Evolutionary conservation across 1,284 basidiomycete species (phyloP).

Genomic region (Neotropicomus parvogracilis): DNA sequence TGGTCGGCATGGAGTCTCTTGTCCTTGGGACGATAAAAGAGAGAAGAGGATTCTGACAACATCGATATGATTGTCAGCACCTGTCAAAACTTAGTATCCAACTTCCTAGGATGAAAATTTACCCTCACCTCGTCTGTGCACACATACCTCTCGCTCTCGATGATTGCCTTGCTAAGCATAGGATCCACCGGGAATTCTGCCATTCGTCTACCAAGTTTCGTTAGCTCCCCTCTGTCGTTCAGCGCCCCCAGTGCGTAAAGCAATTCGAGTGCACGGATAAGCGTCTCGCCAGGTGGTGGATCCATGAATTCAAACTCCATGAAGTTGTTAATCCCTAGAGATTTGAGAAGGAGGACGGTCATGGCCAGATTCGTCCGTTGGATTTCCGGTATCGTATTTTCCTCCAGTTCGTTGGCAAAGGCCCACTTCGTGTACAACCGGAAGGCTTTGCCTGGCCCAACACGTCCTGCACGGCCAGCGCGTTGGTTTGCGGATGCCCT

Average conservation of each 20-base stretch:
- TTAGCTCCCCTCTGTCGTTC: constrained; percentile 94
- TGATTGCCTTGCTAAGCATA: constrained; percentile 95
- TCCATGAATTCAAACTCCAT: constrained; percentile 99
- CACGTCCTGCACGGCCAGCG: constrained; percentile 94
- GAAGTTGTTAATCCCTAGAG: constrained; percentile 94
- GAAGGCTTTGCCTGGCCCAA: constrained; percentile 98
- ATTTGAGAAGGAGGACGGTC: constrained; percentile 93
- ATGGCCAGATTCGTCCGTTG: constrained; percentile 97
- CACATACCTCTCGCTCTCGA: constrained; percentile 90
- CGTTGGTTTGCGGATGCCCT: constrained; percentile 96
- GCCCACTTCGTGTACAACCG: constrained; percentile 96
- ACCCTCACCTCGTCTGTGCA: constrained; percentile 88
- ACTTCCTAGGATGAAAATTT: neutral
- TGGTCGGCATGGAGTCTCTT: constrained; percentile 95
- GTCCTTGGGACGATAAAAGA: constrained; percentile 98
- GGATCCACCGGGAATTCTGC: constrained; percentile 99
- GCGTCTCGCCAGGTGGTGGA: constrained; percentile 97
- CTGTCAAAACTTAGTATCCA: constrained; percentile 34
- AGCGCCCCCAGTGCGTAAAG: constrained; percentile 94
- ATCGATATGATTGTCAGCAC: constrained; percentile 96
- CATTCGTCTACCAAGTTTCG: constrained; percentile 94
- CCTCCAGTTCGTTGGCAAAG: constrained; percentile 92
- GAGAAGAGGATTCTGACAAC: constrained; percentile 91
- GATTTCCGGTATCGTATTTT: constrained; percentile 97
- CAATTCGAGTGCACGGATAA: constrained; percentile 91